A percentile compares a stretch with the other conserved stretches of the same genome.
Conservation (phyloP, 768 basidiomycete species). For the Psilocybe cyanescens region DNA sequence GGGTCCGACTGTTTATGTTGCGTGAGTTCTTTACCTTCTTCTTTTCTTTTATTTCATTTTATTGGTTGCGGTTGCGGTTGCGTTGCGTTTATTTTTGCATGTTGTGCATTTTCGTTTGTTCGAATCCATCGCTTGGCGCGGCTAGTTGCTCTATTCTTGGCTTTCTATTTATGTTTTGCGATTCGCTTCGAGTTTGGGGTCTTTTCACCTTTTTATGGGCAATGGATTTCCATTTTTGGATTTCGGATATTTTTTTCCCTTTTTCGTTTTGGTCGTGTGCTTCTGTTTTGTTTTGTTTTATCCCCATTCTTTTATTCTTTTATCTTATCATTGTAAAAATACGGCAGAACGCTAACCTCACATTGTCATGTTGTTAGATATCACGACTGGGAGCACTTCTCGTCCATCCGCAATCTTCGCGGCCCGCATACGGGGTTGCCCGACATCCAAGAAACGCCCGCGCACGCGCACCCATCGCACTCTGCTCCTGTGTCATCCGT, state of each 20-base stretch:
- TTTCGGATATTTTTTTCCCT: neutral
- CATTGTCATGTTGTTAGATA: constrained; percentile 49
- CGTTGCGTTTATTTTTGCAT: too few species aligned
- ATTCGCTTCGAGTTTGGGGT: too few species aligned
- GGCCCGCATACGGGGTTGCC: constrained; percentile 85
- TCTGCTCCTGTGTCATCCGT: neutral
- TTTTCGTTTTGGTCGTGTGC: neutral
- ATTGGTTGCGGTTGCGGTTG: neutral
- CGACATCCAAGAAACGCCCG: constrained; percentile 53
- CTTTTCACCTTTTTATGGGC: neutral
- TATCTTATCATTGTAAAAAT: neutral
- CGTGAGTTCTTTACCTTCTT: constrained; percentile 53
- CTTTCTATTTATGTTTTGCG: too few species aligned
- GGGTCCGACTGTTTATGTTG: constrained; percentile 72
- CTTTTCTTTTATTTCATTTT: neutral
- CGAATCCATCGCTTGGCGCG: too few species aligned
- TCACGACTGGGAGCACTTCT: constrained; percentile 95
- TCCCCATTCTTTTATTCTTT: neutral
- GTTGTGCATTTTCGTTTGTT: too few species aligned
- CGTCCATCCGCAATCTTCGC: constrained; percentile 84
- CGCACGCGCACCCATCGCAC: constrained; percentile 7
- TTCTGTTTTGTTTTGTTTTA: neutral
- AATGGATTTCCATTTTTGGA: neutral
- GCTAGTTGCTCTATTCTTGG: too few species aligned
- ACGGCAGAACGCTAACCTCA: too few species aligned